Evolutionary conservation across 1,284 basidiomycete species (phyloP).

Genomic region (Xerocomus amazonicus): DNA sequence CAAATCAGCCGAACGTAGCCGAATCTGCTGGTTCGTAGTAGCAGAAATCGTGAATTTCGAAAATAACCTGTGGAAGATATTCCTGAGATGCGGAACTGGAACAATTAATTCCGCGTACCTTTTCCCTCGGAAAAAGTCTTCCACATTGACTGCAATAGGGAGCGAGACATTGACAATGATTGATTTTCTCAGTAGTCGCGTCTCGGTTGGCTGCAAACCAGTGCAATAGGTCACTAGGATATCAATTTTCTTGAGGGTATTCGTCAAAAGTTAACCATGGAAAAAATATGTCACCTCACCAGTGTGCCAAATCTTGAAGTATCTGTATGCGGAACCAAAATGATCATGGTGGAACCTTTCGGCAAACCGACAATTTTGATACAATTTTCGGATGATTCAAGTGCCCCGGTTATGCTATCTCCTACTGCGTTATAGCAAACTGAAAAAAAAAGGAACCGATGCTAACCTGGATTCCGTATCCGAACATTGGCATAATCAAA

Average conservation of each 20-base stretch:
- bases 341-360: slow-evolving; percentile 41
- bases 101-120: slow-evolving; percentile 38
- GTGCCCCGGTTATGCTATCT: slow-evolving; percentile 8
- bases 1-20: slow-evolving; percentile 58
- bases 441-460: slow-evolving; percentile 1
- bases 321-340: slow-evolving; percentile 63
- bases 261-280: slow-evolving; percentile 2
- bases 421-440: slow-evolving; percentile 11
- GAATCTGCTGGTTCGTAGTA: slow-evolving; percentile 66
- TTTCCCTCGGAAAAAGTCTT: slow-evolving; percentile 79
- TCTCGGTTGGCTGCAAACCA: slow-evolving; percentile 45
- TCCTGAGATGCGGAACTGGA: slow-evolving; percentile 1
- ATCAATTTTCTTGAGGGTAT: slow-evolving; percentile 52
- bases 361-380: slow-evolving; percentile 49
- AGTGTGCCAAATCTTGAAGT: slow-evolving; percentile 52
- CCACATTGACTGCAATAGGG: slow-evolving; percentile 80
- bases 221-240: slow-evolving; percentile 63
- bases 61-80: slow-evolving; percentile 52
- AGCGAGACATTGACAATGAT: slow-evolving; percentile 58
- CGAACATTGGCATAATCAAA: slow-evolving; percentile 48
- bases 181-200: slow-evolving; percentile 50
- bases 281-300: slow-evolving; percentile 35
- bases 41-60: slow-evolving; percentile 79
- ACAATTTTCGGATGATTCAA: slow-evolving; percentile 40
- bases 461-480: slow-evolving; percentile 38